phyloP scores from a whole-genome alignment of 345 rosid species.

The Zanthoxylum bungeanum region DNA sequence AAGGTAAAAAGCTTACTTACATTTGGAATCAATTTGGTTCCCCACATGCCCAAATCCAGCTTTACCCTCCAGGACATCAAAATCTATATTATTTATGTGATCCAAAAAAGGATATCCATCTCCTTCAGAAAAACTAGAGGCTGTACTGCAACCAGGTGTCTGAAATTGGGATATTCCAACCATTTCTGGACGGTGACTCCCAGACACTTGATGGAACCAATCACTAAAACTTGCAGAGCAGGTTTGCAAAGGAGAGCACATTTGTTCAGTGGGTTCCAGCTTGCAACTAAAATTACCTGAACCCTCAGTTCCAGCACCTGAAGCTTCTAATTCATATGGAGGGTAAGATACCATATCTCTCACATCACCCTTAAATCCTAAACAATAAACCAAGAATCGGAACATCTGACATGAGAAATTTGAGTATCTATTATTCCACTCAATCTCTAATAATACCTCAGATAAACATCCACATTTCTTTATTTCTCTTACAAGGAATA shows the following conservation, averaged over 20 bases:
- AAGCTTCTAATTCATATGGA: slow-evolving; percentile 20
- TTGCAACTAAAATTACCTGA: slow-evolving; percentile 29
- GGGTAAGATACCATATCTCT: slow-evolving; percentile 10
- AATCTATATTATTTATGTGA: slow-evolving; percentile 25
- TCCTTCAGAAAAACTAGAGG: slow-evolving; percentile 41
- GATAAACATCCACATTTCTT: not conserved
- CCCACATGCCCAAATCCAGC: slow-evolving; percentile 25
- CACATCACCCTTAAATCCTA: slow-evolving; percentile 39
- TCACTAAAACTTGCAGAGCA: slow-evolving; percentile 43
- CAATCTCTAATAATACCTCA: not conserved
- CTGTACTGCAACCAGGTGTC: slow-evolving; percentile 41
- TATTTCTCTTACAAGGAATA: not conserved
- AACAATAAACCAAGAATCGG: slow-evolving; percentile 13
- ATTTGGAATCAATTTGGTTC: slow-evolving; percentile 27
- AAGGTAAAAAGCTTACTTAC: slow-evolving; percentile 27
- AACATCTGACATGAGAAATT: slow-evolving; percentile 9
- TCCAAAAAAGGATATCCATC: slow-evolving; percentile 25
- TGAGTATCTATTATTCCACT: not conserved
- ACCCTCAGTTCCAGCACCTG: slow-evolving; percentile 25
- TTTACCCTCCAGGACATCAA: slow-evolving; percentile 17
- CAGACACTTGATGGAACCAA: slow-evolving; percentile 29
- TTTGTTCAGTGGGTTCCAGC: slow-evolving; percentile 23
- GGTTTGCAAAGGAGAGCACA: slow-evolving; percentile 34
- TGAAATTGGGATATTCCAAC: slow-evolving; percentile 36
- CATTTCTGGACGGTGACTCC: slow-evolving; percentile 26